A percentile compares a stretch with the other conserved stretches of the same genome.
phyloP scores from a whole-genome alignment of 768 basidiomycete genomes.

The Auriscalpium orientale region DNA sequence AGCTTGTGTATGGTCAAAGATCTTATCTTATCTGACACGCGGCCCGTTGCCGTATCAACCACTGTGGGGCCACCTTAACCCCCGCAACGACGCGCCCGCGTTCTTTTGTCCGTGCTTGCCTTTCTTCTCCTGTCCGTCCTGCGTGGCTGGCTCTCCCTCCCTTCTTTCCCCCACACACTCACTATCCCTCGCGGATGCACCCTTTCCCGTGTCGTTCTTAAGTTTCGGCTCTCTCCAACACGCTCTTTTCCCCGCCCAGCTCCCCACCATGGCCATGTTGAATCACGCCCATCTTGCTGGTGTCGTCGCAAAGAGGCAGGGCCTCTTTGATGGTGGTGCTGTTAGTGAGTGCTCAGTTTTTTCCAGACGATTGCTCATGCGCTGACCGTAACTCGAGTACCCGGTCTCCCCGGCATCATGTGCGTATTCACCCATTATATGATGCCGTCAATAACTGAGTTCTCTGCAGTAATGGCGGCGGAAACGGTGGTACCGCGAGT shows the following conservation, averaged over 20 bases:
- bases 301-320: conserved; percentile 21
- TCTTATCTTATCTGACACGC: too few relatives aligned
- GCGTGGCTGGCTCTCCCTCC: neutral
- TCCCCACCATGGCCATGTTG: neutral
- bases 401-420: neutral
- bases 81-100: too few relatives aligned
- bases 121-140: neutral
- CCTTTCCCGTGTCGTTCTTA: conserved; percentile 3
- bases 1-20: too few relatives aligned
- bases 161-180: neutral
- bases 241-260: conserved; percentile 1
- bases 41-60: too few relatives aligned
- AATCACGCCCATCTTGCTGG: conserved; percentile 1
- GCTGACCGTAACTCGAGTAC: too few relatives aligned
- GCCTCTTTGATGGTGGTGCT: conserved; percentile 14
- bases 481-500: neutral
- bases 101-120: neutral
- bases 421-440: neutral
- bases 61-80: too few relatives aligned
- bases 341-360: conserved; percentile 17
- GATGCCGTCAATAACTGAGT: neutral
- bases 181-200: neutral
- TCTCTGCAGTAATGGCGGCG: neutral
- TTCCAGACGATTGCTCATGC: too few relatives aligned
- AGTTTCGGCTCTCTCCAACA: neutral